Base-by-base conservation (phyloP, 2,329 filamentous ascomycete species). In the Calonectria montana region DNA sequence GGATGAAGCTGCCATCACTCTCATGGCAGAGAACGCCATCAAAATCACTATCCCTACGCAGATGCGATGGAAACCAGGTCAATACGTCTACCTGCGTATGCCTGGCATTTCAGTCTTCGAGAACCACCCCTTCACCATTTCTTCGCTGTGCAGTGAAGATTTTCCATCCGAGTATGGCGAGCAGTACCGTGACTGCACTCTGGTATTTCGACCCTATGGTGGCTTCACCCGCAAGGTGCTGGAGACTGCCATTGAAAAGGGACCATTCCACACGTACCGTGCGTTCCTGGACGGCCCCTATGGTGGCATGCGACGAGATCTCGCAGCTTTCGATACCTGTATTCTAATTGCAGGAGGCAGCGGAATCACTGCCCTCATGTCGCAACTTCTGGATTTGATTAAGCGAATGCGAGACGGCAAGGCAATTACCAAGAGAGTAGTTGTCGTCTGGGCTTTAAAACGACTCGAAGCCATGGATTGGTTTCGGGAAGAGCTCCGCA, bases 341-440 rank as follows among this genome's bases (percentile, higher is more conserved):
- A 93, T 98, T 45, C 89, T 98, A 67, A 95, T 98, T 78, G 96
- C 96, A 0, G 97, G 97, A 61, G 97, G 97, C 50, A 98, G 95
- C 76, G 96, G 96, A 29, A 97, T 98, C 80, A 98, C 97, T 0
- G 95, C 96, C 10, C 90, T 98, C 71, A 94, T 98, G 81, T 97
- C 94, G 10, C 95, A 98, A 81, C 87, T 98, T 2, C 88, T 98
- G 25, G 94, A 97, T 76, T 87, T 98, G n/a, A 97, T 98, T 85
- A 98, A 98, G 85, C 92, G 95, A 71, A 98, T 98, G 93, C 92
- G 95, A 71, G 96, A 98, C 80, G 94, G 95, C 62, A 98, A 98
- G 83, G 96, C 96, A 39, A 94, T 98, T 53, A 98, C 96, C 2
- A 94, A 94, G 81, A 94, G 93, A 75, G 93, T 98, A 6, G 93